Conservation (phyloP, 202 grass and related monocot species). For the Panicum hallii region DNA sequence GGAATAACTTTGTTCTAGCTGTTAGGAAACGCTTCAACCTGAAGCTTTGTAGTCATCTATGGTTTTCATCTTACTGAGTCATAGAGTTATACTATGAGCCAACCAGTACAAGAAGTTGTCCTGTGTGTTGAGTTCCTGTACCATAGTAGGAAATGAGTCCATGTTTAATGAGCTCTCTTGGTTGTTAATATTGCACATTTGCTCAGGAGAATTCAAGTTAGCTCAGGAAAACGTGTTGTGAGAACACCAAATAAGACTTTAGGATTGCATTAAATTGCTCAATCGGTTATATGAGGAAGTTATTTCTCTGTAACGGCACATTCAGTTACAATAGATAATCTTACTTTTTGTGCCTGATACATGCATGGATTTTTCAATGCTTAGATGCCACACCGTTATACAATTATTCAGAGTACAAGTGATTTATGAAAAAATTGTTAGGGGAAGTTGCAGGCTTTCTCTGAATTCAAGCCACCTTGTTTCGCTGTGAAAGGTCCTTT, state of each 20-base stretch:
- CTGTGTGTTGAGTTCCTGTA: constrained; percentile 65
- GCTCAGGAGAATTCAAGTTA: constrained; percentile 35
- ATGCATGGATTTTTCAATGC: constrained; percentile 46
- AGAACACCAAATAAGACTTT: neutral
- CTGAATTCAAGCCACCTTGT: constrained; percentile 78
- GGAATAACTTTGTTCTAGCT: constrained; percentile 59
- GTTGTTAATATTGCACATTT: constrained; percentile 51
- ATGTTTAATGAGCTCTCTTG: constrained; percentile 57
- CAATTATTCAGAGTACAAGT: constrained; percentile 33
- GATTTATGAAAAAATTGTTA: constrained; percentile 51
- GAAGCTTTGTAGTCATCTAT: constrained; percentile 52
- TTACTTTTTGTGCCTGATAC: constrained; percentile 22
- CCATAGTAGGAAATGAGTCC: constrained; percentile 53
- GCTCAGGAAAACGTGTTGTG: constrained; percentile 38
- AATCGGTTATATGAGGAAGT: constrained; percentile 42
- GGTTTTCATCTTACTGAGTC: constrained; percentile 50
- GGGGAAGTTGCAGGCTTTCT: constrained; percentile 68
- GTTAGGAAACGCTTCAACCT: constrained; percentile 52
- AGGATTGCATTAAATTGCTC: constrained; percentile 39
- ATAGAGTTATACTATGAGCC: constrained; percentile 66
- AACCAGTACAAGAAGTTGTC: constrained; percentile 60
- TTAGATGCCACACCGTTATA: constrained; percentile 13
- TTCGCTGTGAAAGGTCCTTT: constrained; percentile 77
- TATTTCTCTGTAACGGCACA: constrained; percentile 37
- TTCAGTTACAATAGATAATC: constrained; percentile 34